Evolutionary conservation across 2,329 filamentous ascomycete species (phyloP).

Genomic region (Fusarium protoensiforme): DNA sequence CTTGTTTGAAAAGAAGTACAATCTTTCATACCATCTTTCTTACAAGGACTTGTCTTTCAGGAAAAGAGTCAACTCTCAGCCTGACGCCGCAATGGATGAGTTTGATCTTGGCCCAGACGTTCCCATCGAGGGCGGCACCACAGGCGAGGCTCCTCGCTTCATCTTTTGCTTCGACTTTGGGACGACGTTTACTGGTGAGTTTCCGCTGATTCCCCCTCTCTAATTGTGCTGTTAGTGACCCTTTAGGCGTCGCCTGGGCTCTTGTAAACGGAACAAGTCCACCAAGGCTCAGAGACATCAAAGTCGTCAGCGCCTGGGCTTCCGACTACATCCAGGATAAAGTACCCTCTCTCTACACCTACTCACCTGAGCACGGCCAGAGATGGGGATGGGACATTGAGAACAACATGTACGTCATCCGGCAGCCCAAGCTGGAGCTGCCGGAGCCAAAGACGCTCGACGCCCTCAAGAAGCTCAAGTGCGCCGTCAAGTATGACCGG

Average conservation of each 20-base stretch:
- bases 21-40: not conserved
- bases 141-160: slow-evolving; percentile 4
- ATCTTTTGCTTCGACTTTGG: slow-evolving; percentile 28
- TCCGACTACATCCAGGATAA: slow-evolving; percentile 2
- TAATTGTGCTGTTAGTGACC: not conserved
- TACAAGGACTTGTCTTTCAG: not conserved
- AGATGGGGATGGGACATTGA: slow-evolving; percentile 22
- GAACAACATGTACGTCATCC: slow-evolving; percentile 22
- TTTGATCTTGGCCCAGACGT: not conserved
- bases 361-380: slow-evolving; percentile 5
- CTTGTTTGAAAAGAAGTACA: not conserved
- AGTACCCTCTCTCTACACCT: slow-evolving; percentile 22
- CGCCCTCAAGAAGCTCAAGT: slow-evolving; percentile 12
- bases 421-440: slow-evolving; percentile 21
- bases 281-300: slow-evolving; percentile 10
- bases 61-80: not conserved
- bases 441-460: slow-evolving; percentile 1
- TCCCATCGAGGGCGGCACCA: not conserved
- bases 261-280: slow-evolving; percentile 3
- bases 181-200: slow-evolving; percentile 8
- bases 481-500: slow-evolving; percentile 11
- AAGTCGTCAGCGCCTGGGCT: slow-evolving; percentile 13
- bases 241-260: slow-evolving; percentile 19
- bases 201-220: not conserved
- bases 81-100: not conserved